These are phyloP conservation scores for Collybia sordida DNA, from an alignment of 768 basidiomycete genomes.

Conservation along the genomic window DNA sequence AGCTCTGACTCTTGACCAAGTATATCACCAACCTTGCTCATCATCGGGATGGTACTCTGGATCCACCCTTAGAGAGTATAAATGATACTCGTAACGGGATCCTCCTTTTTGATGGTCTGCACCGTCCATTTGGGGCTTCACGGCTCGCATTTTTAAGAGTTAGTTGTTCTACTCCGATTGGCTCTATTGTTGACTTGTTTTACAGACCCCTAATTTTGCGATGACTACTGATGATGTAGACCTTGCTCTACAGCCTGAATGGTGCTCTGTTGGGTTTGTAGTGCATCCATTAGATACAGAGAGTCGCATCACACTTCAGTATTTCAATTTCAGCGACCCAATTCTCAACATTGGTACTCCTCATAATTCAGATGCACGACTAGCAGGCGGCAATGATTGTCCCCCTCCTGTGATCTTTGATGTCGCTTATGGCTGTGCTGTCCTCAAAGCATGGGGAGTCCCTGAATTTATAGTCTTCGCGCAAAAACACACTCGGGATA, in stretches of 20 bases:
- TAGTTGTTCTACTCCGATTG: constrained; percentile 7
- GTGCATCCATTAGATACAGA: background rate
- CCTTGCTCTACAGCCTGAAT: too few relatives aligned
- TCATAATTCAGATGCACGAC: background rate
- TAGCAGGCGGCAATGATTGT: too few relatives aligned
- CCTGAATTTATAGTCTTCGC: background rate
- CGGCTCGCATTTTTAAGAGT: constrained; percentile 14
- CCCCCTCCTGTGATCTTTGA: too few relatives aligned
- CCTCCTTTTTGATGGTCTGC: constrained; percentile 4
- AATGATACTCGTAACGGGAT: constrained; percentile 13
- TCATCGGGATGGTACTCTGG: background rate
- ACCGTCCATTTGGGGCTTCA: constrained; percentile 9
- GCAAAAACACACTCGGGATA: background rate
- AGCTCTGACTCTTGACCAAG: background rate
- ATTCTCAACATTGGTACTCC: background rate
- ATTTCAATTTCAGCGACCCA: background rate
- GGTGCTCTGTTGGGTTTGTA: too few relatives aligned
- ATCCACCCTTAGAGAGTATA: constrained; percentile 7
- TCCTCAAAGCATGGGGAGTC: too few relatives aligned
- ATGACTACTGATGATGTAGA: background rate
- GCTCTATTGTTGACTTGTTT: background rate
- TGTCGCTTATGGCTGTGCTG: too few relatives aligned
- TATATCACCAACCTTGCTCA: background rate
- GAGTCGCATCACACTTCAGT: background rate
- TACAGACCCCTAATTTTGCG: too few relatives aligned